Conservation (phyloP, 129 eudicot species). For the Heracleum sosnowskyi region DNA sequence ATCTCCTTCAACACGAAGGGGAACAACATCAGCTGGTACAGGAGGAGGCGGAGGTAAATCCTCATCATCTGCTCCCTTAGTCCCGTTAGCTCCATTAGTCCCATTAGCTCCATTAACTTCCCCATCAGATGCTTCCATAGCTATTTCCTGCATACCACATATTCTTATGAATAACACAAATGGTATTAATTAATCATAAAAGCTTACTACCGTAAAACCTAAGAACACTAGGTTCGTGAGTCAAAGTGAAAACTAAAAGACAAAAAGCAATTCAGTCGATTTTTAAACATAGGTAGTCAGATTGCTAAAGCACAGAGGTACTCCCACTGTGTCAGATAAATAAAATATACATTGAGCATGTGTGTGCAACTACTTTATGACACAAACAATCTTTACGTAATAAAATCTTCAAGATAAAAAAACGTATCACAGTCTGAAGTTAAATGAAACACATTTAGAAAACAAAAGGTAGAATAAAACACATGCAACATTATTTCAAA, state of each 20-base stretch:
- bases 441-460: no score
- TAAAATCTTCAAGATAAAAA: no score
- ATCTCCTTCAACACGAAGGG: slow-evolving; percentile 35
- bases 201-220: neutral
- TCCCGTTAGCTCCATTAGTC: neutral
- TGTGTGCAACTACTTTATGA: no score
- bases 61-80: slow-evolving; percentile 8
- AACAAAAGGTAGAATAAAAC: neutral
- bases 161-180: neutral
- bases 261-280: neutral
- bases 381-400: neutral
- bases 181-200: neutral
- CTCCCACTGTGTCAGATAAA: neutral
- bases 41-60: slow-evolving; percentile 89
- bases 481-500: neutral
- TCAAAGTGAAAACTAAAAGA: neutral
- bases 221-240: neutral
- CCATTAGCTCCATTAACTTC: slow-evolving; percentile 1
- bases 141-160: neutral
- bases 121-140: neutral
- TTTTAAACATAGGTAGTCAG: neutral
- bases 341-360: no score
- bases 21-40: slow-evolving; percentile 49
- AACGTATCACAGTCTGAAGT: no score
- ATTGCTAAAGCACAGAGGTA: neutral